Evolutionary conservation across 768 basidiomycete species (phyloP).

Genomic region (Suillus sp.): DNA sequence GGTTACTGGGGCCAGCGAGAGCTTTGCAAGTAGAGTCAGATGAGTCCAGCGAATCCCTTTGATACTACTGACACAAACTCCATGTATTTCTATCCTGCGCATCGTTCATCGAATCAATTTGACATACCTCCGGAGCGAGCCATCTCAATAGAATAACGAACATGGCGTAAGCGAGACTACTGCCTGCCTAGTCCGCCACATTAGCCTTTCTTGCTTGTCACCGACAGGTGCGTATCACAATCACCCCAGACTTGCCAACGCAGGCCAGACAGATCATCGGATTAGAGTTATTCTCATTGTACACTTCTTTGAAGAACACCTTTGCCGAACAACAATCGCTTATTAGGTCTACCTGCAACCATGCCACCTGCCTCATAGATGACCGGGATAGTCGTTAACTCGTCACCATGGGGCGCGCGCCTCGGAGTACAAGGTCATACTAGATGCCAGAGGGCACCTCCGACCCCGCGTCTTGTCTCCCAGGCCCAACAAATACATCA

Average conservation of each 20-base stretch:
- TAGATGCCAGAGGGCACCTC: neutral
- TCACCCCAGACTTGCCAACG: neutral
- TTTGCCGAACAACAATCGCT: neutral
- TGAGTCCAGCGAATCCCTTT: too few species aligned
- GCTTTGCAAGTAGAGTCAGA: too few species aligned
- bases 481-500: slow-evolving; percentile 6
- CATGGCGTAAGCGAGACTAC: too few species aligned
- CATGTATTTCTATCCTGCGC: too few species aligned
- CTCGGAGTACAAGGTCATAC: neutral
- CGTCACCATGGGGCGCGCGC: neutral
- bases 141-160: too few species aligned
- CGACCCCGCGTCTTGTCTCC: neutral
- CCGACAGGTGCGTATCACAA: too few species aligned
- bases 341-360: neutral
- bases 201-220: neutral
- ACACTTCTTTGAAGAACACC: neutral
- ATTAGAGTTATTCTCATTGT: neutral
- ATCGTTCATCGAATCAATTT: too few species aligned
- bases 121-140: too few species aligned
- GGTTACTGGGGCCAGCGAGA: too few species aligned
- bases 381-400: neutral
- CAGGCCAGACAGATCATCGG: too few species aligned
- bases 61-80: too few species aligned
- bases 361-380: neutral
- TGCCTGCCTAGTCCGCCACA: too few species aligned